phyloP scores from a whole-genome alignment of 768 basidiomycete genomes.

The Russula griseocarnosa region DNA sequence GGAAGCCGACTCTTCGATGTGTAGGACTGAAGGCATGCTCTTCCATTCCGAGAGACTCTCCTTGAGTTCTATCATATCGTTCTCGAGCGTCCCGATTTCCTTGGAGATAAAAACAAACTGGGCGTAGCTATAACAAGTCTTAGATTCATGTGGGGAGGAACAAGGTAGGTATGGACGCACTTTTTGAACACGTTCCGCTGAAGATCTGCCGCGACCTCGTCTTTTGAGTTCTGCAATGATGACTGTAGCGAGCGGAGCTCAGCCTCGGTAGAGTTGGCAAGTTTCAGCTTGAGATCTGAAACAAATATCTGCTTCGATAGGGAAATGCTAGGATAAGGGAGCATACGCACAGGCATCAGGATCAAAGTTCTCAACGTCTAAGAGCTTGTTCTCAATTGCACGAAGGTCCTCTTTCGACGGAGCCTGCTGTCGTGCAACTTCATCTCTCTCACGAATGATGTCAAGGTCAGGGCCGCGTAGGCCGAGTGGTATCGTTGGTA shows the following conservation, averaged over 20 bases:
- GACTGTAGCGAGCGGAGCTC: slow-evolving; percentile 74
- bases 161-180: slow-evolving; percentile 47
- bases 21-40: slow-evolving; percentile 87
- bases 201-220: slow-evolving; percentile 71
- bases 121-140: slow-evolving; percentile 63
- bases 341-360: slow-evolving; percentile 81
- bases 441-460: slow-evolving; percentile 48
- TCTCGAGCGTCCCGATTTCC: slow-evolving; percentile 93
- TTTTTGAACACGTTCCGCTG: slow-evolving; percentile 95
- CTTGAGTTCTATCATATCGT: slow-evolving; percentile 96
- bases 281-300: slow-evolving; percentile 67
- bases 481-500: slow-evolving; percentile 54
- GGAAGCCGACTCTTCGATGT: slow-evolving; percentile 78
- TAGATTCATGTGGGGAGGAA: slow-evolving; percentile 4
- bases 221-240: slow-evolving; percentile 64
- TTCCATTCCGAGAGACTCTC: slow-evolving; percentile 94
- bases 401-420: slow-evolving; percentile 58
- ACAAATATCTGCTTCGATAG: neutral
- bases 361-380: slow-evolving; percentile 81
- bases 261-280: slow-evolving; percentile 85
- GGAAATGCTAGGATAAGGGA: neutral
- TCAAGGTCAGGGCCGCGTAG: slow-evolving; percentile 36
- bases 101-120: slow-evolving; percentile 97
- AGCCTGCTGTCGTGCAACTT: slow-evolving; percentile 37
- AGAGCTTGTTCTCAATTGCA: slow-evolving; percentile 50